A percentile compares a stretch with the other conserved stretches of the same genome.
Evolutionary conservation across 345 rosid genomes (phyloP).

Genomic region (thale cress (Arabidopsis thaliana)): DNA sequence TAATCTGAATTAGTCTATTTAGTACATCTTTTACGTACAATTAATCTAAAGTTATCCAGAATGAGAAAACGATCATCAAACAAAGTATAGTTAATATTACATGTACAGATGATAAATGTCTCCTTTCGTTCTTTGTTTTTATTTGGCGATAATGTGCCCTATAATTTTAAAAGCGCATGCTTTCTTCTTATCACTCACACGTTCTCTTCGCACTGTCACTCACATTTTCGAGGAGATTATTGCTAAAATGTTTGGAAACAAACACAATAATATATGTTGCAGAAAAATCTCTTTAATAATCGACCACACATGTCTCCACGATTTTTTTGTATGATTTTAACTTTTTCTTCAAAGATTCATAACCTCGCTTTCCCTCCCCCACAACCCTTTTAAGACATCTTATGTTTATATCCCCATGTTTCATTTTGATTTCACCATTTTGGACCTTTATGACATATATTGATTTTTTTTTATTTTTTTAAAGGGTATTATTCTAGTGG

Average conservation of each 20-base stretch:
- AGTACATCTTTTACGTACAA: background rate
- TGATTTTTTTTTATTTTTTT: too few species aligned
- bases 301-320: slow-evolving; percentile 33
- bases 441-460: background rate
- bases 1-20: background rate
- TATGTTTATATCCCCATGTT: background rate
- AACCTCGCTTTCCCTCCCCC: background rate
- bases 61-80: background rate
- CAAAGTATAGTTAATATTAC: background rate
- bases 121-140: background rate
- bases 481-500: background rate
- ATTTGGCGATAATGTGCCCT: background rate
- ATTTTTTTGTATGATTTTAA: background rate
- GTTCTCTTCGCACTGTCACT: slow-evolving; percentile 25
- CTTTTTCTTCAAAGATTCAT: background rate
- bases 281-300: slow-evolving; percentile 19
- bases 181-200: slow-evolving; percentile 11
- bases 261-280: background rate
- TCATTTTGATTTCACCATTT: background rate
- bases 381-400: background rate
- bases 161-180: background rate
- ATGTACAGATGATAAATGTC: background rate
- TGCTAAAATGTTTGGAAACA: background rate
- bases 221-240: slow-evolving; percentile 28
- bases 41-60: background rate